Base-by-base conservation (phyloP, 2,329 filamentous ascomycete genomes). In the Colletotrichum limetticola region DNA sequence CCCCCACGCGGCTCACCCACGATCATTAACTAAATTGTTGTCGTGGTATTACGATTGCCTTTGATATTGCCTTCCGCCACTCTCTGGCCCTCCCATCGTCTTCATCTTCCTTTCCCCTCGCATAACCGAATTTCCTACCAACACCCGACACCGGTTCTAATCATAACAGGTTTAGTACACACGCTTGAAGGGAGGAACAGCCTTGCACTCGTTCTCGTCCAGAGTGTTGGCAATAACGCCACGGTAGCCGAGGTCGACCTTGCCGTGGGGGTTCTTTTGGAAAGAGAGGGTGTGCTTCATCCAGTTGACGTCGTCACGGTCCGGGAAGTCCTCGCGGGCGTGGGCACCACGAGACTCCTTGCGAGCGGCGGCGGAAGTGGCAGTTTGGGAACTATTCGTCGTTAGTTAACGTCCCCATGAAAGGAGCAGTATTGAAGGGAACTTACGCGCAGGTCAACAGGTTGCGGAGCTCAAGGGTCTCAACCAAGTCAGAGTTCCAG, bases 221-320 rank as follows among this genome's bases (percentile, higher is more conserved):
- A 99, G 88, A 30, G 97, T 98, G 75, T 90, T 92, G 77, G 88
- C 89, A 75, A 94, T 93, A 74, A 99, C 97, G 76, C 89, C 88
- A 84, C 97, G 91, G 90, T 98, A 98, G 75, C 91, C 88, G 75
- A 98, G 88, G 74, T 98, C 93, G 68, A 97, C 91, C 86, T 95
- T 91, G 81, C 93, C 93, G 80, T 98, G 96, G 42, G 95, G 94
- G 82, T 92, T 83, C 92, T 95, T 97, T 90, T 99, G 97, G 93
- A 93, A 99, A 77, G 93, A 95, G 74, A 99, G 90, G 58, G 95
- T 97, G 90, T 99, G 97, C 92, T 98, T 98, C 96, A 98, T 98
- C 96, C 96, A 98, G 84, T 97, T 93, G 85, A 92, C 89, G 82
- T 99, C 97, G 82, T 98, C 94, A 87, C 97, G 93, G 22, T 98